Base-by-base conservation (phyloP, 1,284 basidiomycete genomes). In the Rhodotorula sp. region DNA sequence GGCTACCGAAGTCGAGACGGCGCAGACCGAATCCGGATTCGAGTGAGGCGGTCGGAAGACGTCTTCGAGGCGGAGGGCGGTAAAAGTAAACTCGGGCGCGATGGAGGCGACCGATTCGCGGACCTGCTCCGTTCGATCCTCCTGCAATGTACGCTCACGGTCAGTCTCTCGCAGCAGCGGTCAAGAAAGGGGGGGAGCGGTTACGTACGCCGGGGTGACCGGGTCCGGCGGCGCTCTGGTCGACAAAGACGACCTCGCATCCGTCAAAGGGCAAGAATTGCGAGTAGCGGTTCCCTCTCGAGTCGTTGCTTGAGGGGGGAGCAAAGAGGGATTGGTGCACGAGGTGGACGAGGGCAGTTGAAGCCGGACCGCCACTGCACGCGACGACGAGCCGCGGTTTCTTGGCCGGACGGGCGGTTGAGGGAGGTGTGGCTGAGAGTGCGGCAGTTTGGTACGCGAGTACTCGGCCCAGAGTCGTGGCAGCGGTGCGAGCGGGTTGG, bases 231-330 rank as follows among this genome's bases (percentile, higher is more conserved):
- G 63, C 56, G 34, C 62, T 68, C 65, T 73, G 67, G 29, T 76
- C 74, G 31, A 76, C 61, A 34, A 54, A 73, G 21, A 72, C 63
- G 8, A 73, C 65, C 51, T 67, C 63, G 29, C 63, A 58, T 14
- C 47, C 46, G 5, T 47, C 46, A 29, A 70, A 76, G 6, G 52
- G 47, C 3, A 62, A 62, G 23, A 58, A 18, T 7, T 29, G 62
- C 3, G 56, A 43, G 21, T 68, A 34, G 16, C 60, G 57, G n/a
- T 71, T 63, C 20, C 49, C 49, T 64, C 54, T 64, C 52, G 26
- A 31, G 2, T 29, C 6, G 49, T 3, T 39, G 16, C 34, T 20
- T 1, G 52, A 12, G 39, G 52, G 29, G 21, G 46, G n/a, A 12
- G 21, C 26, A 46, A 65, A 67, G 56, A 66, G 64, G 21, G 67